A percentile compares a stretch with the other conserved stretches of the same genome.
Conservation (phyloP, 139 green algal genomes). For the Eudorina sp. region DNA sequence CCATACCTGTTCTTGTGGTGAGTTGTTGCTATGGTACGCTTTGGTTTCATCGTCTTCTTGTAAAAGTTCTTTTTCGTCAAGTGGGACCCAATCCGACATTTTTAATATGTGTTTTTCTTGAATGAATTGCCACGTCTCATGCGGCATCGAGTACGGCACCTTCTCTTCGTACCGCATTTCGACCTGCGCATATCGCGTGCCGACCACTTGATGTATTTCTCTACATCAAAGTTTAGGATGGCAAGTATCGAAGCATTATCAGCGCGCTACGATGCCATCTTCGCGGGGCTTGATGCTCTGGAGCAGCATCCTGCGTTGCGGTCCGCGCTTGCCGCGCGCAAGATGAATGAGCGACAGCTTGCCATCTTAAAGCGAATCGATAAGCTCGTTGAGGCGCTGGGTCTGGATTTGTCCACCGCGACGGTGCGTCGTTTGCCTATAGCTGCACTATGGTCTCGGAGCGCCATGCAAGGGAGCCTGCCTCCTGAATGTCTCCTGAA, state of each 20-base stretch:
- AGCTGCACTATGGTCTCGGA: background rate
- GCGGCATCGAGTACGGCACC: background rate
- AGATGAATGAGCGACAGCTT: background rate
- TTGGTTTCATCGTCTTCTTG: constrained; percentile 9
- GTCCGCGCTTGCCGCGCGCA: background rate
- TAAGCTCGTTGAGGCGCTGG: background rate
- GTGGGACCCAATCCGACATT: constrained; percentile 29
- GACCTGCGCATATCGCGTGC: no score
- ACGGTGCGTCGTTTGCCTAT: constrained; percentile 1
- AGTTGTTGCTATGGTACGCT: constrained; percentile 11
- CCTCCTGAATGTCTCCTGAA: no score
- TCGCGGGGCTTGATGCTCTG: background rate
- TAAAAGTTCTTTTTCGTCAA: constrained; percentile 31
- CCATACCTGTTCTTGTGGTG: constrained; percentile 17
- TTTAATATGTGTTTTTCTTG: background rate
- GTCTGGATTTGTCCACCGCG: background rate
- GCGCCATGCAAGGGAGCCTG: no score
- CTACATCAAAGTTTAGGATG: background rate
- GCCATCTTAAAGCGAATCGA: constrained; percentile 16
- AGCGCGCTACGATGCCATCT: background rate
- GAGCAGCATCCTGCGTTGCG: background rate
- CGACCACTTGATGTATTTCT: no score
- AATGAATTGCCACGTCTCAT: no score
- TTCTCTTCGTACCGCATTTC: background rate
- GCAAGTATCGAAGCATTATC: background rate